phyloP scores from a whole-genome alignment of 805 yeast species.

The Zygosaccharomyces rouxii region DNA sequence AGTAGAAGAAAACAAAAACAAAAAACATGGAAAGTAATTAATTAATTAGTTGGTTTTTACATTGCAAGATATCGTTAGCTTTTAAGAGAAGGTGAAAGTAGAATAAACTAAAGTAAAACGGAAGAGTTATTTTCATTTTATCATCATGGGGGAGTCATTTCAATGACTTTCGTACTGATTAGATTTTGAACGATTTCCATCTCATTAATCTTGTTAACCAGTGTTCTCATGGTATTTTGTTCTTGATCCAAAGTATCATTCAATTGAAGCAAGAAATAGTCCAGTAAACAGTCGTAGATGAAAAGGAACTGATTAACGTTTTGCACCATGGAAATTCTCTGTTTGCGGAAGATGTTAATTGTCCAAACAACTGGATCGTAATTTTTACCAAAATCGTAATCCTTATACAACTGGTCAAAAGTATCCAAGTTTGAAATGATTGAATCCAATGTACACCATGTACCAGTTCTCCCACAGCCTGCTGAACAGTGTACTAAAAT shows the following conservation, averaged over 20 bases:
- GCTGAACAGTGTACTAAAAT: constrained; percentile 89
- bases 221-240: constrained; percentile 7
- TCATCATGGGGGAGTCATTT: constrained; percentile 6
- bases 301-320: constrained; percentile 67
- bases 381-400: constrained; percentile 8
- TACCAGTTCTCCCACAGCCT: constrained; percentile 96
- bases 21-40: neutral
- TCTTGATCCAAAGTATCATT: constrained; percentile 10
- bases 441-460: constrained; percentile 70
- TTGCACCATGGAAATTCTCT: constrained; percentile 81
- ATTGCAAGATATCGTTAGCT: constrained; percentile 4
- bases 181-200: constrained; percentile 9
- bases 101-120: too few species aligned
- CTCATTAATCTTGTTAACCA: constrained; percentile 13
- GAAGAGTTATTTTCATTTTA: neutral
- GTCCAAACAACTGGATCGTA: constrained; percentile 57
- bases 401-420: constrained; percentile 16
- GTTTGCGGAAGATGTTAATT: constrained; percentile 64
- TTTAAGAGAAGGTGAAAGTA: neutral
- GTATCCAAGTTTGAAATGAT: constrained; percentile 39
- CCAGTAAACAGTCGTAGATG: constrained; percentile 58
- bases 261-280: constrained; percentile 25
- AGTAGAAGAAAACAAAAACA: neutral
- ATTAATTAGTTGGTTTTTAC: neutral
- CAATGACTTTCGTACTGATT: constrained; percentile 10